phyloP scores from a whole-genome alignment of 2,329 filamentous ascomycete genomes.

The Alternaria triticina region DNA sequence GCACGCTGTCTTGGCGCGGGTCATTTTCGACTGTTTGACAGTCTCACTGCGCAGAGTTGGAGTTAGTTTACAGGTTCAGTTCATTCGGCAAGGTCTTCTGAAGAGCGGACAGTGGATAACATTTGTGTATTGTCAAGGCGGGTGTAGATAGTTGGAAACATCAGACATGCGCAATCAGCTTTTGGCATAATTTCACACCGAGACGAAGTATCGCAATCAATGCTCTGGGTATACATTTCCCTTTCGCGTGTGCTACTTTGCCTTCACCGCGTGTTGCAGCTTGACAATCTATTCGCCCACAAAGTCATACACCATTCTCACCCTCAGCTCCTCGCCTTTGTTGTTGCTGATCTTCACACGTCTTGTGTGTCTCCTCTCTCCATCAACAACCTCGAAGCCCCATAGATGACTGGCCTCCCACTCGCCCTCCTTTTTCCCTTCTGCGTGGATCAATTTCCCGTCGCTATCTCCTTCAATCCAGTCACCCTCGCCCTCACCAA shows the following conservation, averaged over 20 bases:
- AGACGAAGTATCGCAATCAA: not conserved
- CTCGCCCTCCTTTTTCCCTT: conserved; percentile 14
- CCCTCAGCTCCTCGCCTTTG: conserved; percentile 14
- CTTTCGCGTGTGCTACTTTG: not conserved
- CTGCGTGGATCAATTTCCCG: conserved; percentile 12
- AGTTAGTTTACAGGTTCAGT: not conserved
- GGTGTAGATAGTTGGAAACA: not conserved
- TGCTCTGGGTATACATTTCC: not conserved
- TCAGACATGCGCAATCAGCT: not conserved
- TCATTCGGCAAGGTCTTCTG: not conserved
- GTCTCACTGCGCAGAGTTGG: not conserved
- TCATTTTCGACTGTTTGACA: not conserved
- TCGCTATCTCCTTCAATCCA: conserved; percentile 19
- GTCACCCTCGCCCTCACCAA: not conserved
- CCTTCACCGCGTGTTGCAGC: not conserved
- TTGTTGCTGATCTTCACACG: conserved; percentile 12
- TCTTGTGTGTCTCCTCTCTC: conserved; percentile 16
- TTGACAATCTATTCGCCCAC: conserved; percentile 3
- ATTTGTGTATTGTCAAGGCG: not conserved
- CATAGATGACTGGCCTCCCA: conserved; percentile 22
- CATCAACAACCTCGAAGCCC: conserved; percentile 17
- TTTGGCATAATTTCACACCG: not conserved
- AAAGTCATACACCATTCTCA: conserved; percentile 19
- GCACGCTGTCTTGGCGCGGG: not conserved
- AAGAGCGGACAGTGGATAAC: not conserved